Conservation (phyloP, 129 eudicot species). For the Pittosporum tobira region DNA sequence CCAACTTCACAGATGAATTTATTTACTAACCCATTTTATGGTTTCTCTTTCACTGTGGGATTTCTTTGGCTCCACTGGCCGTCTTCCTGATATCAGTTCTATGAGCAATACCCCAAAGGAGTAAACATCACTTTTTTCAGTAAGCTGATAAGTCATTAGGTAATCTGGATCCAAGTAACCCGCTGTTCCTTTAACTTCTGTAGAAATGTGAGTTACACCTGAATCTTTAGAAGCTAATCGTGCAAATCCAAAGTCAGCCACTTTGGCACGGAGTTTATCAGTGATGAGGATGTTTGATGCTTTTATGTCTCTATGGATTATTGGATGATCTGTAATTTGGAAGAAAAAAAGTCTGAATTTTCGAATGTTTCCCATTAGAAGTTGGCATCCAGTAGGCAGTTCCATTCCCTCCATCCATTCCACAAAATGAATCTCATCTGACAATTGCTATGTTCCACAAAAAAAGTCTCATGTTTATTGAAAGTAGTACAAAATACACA, state of each 20-base stretch:
- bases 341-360: neutral
- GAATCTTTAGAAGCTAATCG: constrained; percentile 48
- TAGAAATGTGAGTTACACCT: constrained; percentile 67
- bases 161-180: constrained; percentile 94
- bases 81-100: constrained; percentile 72
- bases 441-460: too few species aligned
- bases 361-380: neutral
- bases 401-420: too few species aligned
- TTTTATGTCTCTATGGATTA: constrained; percentile 87
- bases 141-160: constrained; percentile 60
- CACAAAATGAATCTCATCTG: too few species aligned
- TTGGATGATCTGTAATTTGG: constrained; percentile 51
- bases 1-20: too few species aligned
- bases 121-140: constrained; percentile 90
- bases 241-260: constrained; percentile 89
- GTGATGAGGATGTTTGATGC: constrained; percentile 73
- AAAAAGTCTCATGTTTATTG: too few species aligned
- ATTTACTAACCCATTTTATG: constrained; percentile 57
- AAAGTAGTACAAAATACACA: too few species aligned
- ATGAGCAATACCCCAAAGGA: constrained; percentile 81
- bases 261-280: constrained; percentile 75
- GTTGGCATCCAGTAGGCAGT: too few species aligned
- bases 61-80: constrained; percentile 47
- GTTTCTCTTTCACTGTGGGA: constrained; percentile 49
- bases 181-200: constrained; percentile 82